Evolutionary conservation across 306 rosid genomes (phyloP).

Genomic region (Lathyrus oleraceus): DNA sequence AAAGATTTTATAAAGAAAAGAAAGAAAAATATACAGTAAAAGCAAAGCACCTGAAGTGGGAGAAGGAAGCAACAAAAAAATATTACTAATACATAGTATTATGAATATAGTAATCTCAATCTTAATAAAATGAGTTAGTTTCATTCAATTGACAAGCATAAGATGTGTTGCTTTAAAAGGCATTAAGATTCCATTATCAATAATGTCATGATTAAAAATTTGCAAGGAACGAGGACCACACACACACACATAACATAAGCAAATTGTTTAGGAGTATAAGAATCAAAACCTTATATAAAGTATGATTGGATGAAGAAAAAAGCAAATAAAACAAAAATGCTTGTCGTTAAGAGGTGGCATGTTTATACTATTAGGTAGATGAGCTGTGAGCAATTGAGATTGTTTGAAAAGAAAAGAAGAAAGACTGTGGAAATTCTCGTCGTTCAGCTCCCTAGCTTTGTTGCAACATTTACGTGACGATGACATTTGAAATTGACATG

Average conservation of each 20-base stretch:
- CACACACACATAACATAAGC: not conserved
- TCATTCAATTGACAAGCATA: not conserved
- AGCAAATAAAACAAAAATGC: not conserved
- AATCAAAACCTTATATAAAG: not conserved
- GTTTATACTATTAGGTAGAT: conserved; percentile 29
- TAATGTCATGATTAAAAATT: not conserved
- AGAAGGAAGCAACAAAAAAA: conserved; percentile 33
- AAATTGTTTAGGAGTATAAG: not conserved
- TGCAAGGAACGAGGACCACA: conserved; percentile 3
- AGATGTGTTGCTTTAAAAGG: not conserved
- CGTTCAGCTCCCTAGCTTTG: conserved; percentile 36
- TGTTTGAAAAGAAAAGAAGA: conserved; percentile 7
- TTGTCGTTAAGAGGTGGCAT: conserved; percentile 5
- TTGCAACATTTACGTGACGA: conserved; percentile 48
- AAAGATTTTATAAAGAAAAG: conserved; percentile 4
- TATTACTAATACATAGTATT: too few relatives aligned
- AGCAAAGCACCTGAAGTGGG: conserved; percentile 47
- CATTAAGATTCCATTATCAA: not conserved
- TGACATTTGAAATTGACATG: conserved; percentile 46
- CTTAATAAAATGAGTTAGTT: not conserved
- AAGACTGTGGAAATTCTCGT: conserved; percentile 34
- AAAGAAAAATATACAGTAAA: not conserved
- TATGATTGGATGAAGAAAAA: not conserved
- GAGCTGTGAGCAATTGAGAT: conserved; percentile 44
- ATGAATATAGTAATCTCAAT: not conserved